Conservation (phyloP, 2,329 filamentous ascomycete genomes). For the Zymoseptoria pseudotritici region DNA sequence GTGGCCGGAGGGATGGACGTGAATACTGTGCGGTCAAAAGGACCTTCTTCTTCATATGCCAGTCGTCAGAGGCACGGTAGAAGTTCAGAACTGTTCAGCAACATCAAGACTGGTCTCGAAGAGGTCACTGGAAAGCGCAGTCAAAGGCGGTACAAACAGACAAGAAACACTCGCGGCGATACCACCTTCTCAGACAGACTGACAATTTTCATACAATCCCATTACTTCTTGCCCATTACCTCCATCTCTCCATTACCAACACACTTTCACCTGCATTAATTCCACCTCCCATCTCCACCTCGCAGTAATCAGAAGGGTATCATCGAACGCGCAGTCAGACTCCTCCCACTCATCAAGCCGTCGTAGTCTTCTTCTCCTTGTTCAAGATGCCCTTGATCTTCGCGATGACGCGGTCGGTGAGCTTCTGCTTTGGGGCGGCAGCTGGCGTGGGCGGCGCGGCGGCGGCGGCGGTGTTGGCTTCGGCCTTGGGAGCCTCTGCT, state of each 20-base stretch:
- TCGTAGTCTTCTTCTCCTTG: conserved; percentile 6
- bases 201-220: neutral
- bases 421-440: conserved; percentile 4
- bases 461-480: neutral
- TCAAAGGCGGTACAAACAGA: neutral
- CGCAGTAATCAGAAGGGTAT: neutral
- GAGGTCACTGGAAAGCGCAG: no score
- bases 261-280: neutral
- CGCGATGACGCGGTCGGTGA: neutral
- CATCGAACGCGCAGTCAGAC: neutral
- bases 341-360: neutral
- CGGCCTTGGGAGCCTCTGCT: neutral
- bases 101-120: no score
- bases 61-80: no score
- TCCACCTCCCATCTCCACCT: neutral
- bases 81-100: no score
- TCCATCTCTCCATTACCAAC: neutral
- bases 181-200: neutral
- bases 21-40: no score
- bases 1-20: neutral
- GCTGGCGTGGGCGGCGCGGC: neutral
- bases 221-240: neutral
- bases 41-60: no score
- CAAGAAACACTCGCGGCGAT: neutral
- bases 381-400: neutral